phyloP scores from a whole-genome alignment of 805 yeast species.

The Candida easanensis region DNA sequence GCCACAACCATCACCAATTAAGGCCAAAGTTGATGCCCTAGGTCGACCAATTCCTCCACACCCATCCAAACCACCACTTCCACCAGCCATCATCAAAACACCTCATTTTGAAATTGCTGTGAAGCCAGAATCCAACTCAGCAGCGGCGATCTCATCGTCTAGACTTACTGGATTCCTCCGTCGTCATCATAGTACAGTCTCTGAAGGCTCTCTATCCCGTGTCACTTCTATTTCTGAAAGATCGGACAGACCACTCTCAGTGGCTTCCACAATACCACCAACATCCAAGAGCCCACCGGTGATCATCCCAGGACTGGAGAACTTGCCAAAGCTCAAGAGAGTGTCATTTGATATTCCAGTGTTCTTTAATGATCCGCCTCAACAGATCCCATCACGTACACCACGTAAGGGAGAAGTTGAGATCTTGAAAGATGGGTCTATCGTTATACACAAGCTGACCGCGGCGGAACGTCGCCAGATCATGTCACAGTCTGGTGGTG shows the following conservation, averaged over 20 bases:
- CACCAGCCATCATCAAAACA: constrained; percentile 42
- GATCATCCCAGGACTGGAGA: constrained; percentile 39
- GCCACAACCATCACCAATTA: not conserved
- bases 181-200: constrained; percentile 8
- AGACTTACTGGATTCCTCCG: constrained; percentile 13
- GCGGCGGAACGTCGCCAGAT: constrained; percentile 50
- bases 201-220: constrained; percentile 11
- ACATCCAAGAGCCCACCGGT: constrained; percentile 7
- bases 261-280: not conserved
- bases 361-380: constrained; percentile 84
- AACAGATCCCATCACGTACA: constrained; percentile 83
- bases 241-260: not conserved
- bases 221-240: constrained; percentile 6
- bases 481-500: constrained; percentile 49
- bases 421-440: constrained; percentile 49
- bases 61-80: constrained; percentile 44
- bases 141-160: constrained; percentile 6
- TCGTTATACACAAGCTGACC: constrained; percentile 51
- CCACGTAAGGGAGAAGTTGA: constrained; percentile 86
- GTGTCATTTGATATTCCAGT: constrained; percentile 79
- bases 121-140: constrained; percentile 1
- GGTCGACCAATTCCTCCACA: constrained; percentile 52
- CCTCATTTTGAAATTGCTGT: constrained; percentile 5
- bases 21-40: constrained; percentile 30
- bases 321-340: constrained; percentile 46